Percentiles rank a stretch among this genome's conserved stretches.
Conservation (phyloP, 495 filamentous ascomycete species). For the Neurospora discreta region DNA sequence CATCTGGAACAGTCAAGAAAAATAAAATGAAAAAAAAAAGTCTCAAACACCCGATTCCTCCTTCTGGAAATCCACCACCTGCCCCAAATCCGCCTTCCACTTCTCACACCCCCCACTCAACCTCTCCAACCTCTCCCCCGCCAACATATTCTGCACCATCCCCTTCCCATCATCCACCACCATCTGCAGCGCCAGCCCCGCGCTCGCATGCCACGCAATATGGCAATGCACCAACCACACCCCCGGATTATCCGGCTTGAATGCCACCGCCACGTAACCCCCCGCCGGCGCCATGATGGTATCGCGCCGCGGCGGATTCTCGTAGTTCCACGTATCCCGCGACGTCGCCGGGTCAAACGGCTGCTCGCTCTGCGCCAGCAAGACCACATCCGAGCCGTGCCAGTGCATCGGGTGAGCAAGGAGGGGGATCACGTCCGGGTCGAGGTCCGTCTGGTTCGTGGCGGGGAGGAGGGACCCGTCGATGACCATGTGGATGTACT, state of each 20-base stretch:
- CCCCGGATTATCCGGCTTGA: slow-evolving; percentile 43
- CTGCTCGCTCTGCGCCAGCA: not conserved
- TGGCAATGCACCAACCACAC: slow-evolving; percentile 45
- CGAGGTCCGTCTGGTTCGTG: not conserved
- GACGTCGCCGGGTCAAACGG: slow-evolving; percentile 19
- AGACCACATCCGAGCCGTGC: slow-evolving; percentile 33
- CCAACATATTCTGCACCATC: not conserved
- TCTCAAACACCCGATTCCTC: not conserved
- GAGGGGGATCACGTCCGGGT: not conserved
- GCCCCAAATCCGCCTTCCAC: not conserved
- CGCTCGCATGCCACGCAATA: slow-evolving; percentile 38
- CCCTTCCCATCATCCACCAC: slow-evolving; percentile 2
- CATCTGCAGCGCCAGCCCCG: slow-evolving; percentile 37
- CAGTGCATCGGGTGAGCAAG: slow-evolving; percentile 31
- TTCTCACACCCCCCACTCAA: not conserved
- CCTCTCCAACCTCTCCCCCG: not conserved
- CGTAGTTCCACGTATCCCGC: slow-evolving; percentile 16
- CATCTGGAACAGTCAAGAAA: too few species aligned
- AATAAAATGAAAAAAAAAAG: too few species aligned
- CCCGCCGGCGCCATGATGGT: slow-evolving; percentile 32
- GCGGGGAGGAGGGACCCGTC: not conserved
- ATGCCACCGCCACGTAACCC: slow-evolving; percentile 38
- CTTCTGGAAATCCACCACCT: not conserved
- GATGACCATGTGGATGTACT: slow-evolving; percentile 9
- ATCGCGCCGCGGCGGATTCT: slow-evolving; percentile 48